A percentile compares a stretch with the other conserved stretches of the same genome.
Evolutionary conservation across 306 rosid species (phyloP).

Genomic region (Medicago arabica): DNA sequence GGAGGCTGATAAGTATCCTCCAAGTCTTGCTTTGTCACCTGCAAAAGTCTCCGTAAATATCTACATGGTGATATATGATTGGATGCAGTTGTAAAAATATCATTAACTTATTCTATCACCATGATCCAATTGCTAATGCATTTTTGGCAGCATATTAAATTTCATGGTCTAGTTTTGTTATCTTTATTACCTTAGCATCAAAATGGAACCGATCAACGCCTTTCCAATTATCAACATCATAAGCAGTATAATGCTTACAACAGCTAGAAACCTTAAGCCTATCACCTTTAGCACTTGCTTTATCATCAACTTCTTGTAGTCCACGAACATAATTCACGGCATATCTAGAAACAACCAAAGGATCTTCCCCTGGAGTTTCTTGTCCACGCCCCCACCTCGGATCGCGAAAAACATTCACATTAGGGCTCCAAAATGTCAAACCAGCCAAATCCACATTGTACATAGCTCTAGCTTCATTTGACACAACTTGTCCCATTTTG

Average conservation of each 20-base stretch:
- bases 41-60: not conserved
- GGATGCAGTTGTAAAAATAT: not conserved
- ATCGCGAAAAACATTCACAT: constrained; percentile 77
- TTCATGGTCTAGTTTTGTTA: too few species aligned
- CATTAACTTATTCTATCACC: not conserved
- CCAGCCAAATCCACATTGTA: constrained; percentile 79
- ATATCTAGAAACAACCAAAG: constrained; percentile 64
- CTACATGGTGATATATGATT: not conserved
- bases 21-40: constrained; percentile 85
- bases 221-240: constrained; percentile 80
- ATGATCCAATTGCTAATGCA: not conserved
- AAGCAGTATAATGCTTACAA: constrained; percentile 90
- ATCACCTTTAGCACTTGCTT: constrained; percentile 49
- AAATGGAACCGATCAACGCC: constrained; percentile 74
- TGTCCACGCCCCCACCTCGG: constrained; percentile 85
- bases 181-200: constrained; percentile 68
- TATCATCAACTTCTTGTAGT: constrained; percentile 62
- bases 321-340: constrained; percentile 76
- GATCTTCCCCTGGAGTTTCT: constrained; percentile 90
- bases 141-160: too few species aligned
- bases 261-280: constrained; percentile 87
- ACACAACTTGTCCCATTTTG: constrained; percentile 74
- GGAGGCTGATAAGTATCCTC: constrained; percentile 87
- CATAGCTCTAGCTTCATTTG: constrained; percentile 86
- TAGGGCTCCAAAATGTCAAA: constrained; percentile 86